Base-by-base conservation (phyloP, 106 monocot species). In the Apostasia shenzhenica region DNA sequence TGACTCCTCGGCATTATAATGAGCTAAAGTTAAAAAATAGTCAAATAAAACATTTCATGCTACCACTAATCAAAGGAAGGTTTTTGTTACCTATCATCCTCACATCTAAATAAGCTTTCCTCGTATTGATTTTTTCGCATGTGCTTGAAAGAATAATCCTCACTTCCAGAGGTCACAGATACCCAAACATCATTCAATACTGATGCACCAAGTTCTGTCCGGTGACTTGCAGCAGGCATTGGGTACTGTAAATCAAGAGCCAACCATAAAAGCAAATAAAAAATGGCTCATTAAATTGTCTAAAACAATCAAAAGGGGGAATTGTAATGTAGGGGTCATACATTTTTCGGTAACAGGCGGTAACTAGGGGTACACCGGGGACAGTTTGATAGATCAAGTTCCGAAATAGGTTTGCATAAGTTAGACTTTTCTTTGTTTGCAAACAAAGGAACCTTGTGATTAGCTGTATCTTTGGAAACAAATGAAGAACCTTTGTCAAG, bases 61-160 rank as follows among this genome's bases (percentile, higher is more conserved):
- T 26, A 26, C 26, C 26, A 5, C 0, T 54, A 46, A 40, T 68
- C 13, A 59, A 6, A 43, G 45, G 44, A 55, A 61, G 1, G 5
- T 1, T 70, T 1, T 45, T 6, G 65, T 12, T 70, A 99, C 97
- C 92, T 93, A 63, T 99, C 97, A 81, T 99, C 97, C 83, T 99
- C 97, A 71, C 97, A 99, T 79, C 86, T 81, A 83, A 99, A 99
- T 41, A 99, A 83, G 70, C 89, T 99, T 74, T 99, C 97, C 75
- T 99, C 97, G 45, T 90, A 99, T 51, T 90, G 97, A 72, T 99
- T 99, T 71, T 93, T 99, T 4, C 97, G 82, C 97, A 93, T 93
- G 79, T 99, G 92, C 75, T 99, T 99, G 63, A 99, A 93, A 55
- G 97, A 92, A 78, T 90, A 99, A 79, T 99, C 97, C 63, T 99